phyloP scores from a whole-genome alignment of 768 basidiomycete genomes.

The Chalciporus sphaerocephalus region DNA sequence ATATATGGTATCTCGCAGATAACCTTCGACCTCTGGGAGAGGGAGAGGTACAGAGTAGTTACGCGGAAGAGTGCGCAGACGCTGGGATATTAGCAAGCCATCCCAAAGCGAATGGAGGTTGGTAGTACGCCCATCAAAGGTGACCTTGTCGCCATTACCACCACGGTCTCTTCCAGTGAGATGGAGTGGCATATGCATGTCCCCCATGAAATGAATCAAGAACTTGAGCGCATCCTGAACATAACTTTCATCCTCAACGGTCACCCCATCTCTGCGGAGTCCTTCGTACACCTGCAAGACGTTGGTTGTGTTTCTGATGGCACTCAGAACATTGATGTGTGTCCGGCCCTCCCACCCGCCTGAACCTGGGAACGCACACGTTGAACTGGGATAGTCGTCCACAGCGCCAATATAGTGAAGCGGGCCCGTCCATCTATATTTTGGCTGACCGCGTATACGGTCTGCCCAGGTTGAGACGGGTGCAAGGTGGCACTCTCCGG shows the following conservation, averaged over 20 bases:
- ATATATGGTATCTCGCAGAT: conserved; percentile 77
- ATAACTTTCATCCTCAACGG: conserved; percentile 22
- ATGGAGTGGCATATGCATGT: conserved; percentile 92
- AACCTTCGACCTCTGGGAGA: conserved; percentile 56
- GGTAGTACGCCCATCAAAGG: conserved; percentile 65
- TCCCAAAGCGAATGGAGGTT: conserved; percentile 93
- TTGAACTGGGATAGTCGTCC: conserved; percentile 72
- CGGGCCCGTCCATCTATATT: conserved; percentile 67
- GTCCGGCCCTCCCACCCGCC: conserved; percentile 64
- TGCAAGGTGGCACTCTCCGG: conserved; percentile 68
- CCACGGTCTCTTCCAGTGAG: conserved; percentile 84
- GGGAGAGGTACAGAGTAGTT: conserved; percentile 82
- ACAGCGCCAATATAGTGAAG: conserved; percentile 73
- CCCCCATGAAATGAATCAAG: conserved; percentile 89
- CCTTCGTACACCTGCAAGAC: conserved; percentile 51
- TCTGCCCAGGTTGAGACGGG: conserved; percentile 90
- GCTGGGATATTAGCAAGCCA: conserved; percentile 72
- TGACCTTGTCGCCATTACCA: conserved; percentile 75
- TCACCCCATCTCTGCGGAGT: conserved; percentile 1
- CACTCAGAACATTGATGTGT: conserved; percentile 69
- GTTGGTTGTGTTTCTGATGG: conserved; percentile 68
- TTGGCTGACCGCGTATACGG: conserved; percentile 43
- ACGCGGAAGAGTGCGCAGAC: conserved; percentile 60
- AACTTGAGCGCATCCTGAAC: conserved; percentile 87
- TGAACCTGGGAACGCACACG: conserved; percentile 73